These are phyloP conservation scores for Talaromyces verruculosus DNA, from an alignment of 2,329 filamentous ascomycete species.

Conservation along the genomic window DNA sequence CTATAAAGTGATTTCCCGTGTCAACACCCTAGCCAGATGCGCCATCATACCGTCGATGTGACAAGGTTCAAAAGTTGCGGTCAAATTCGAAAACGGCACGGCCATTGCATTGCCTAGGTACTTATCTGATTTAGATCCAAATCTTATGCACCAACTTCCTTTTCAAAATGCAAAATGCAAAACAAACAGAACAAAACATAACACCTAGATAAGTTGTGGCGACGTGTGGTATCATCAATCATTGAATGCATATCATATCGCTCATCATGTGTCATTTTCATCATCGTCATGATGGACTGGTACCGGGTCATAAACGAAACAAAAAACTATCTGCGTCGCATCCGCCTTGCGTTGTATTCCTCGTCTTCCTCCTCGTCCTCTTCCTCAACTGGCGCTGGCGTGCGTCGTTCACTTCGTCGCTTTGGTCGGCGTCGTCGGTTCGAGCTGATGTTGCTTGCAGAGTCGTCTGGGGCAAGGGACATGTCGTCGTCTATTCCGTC, in stretches of 20 bases:
- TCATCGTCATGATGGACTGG: background rate
- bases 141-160: background rate
- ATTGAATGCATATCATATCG: constrained; percentile 7
- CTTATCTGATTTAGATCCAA: background rate
- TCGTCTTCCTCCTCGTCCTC: constrained; percentile 46
- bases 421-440: constrained; percentile 47
- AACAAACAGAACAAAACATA: background rate
- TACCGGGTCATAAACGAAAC: background rate
- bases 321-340: constrained; percentile 27
- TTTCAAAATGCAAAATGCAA: constrained; percentile 2
- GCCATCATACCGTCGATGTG: too few relatives aligned
- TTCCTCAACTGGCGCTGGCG: constrained; percentile 49
- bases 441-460: constrained; percentile 52
- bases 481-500: constrained; percentile 45
- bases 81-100: too few relatives aligned
- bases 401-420: constrained; percentile 50
- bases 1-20: too few relatives aligned
- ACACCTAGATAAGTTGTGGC: background rate
- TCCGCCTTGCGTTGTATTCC: constrained; percentile 28
- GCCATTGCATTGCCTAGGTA: too few relatives aligned
- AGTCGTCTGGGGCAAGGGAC: constrained; percentile 50
- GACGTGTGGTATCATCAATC: constrained; percentile 19
- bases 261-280: constrained; percentile 5
- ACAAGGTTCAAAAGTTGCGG: too few relatives aligned
- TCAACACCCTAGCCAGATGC: too few relatives aligned